Evolutionary conservation across 768 basidiomycete genomes (phyloP).

Genomic region (Saitozyma sp.): DNA sequence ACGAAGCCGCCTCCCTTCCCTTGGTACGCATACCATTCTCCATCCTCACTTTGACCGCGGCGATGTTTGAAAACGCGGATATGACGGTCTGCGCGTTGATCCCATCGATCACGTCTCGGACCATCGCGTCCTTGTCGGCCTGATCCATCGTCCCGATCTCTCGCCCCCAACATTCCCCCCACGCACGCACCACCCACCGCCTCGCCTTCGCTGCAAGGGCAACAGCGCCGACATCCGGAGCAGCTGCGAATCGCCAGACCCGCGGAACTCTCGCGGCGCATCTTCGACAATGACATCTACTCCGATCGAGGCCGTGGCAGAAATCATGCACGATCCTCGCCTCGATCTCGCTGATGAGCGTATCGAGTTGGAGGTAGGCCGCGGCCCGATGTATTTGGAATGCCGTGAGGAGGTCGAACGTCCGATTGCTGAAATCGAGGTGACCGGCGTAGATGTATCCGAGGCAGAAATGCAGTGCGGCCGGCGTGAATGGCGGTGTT

Average conservation of each 20-base stretch:
- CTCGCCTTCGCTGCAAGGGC: conserved; percentile 71
- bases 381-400: conserved; percentile 85
- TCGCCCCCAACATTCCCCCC: conserved; percentile 80
- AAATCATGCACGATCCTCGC: conserved; percentile 82
- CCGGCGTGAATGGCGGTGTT: conserved; percentile 91
- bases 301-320: conserved; percentile 84
- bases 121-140: conserved; percentile 65
- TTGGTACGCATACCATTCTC: conserved; percentile 24
- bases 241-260: conserved; percentile 75
- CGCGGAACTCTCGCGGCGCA: conserved; percentile 78
- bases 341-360: conserved; percentile 76
- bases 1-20: conserved; percentile 46
- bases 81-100: conserved; percentile 70
- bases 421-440: conserved; percentile 84
- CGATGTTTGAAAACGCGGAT: conserved; percentile 66
- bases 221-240: conserved; percentile 73
- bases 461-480: conserved; percentile 88
- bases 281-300: conserved; percentile 79
- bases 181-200: conserved; percentile 74
- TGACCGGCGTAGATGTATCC: conserved; percentile 95
- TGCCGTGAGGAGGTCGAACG: conserved; percentile 87
- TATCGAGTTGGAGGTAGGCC: conserved; percentile 70
- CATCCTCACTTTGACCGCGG: conserved; percentile 54
- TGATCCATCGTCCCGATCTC: conserved; percentile 74
- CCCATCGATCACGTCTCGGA: conserved; percentile 71